Evolutionary conservation across 345 rosid genomes (phyloP), one percentile per base, ranked within the genome.

Genomic region (Hypericum androsaemum): DNA sequence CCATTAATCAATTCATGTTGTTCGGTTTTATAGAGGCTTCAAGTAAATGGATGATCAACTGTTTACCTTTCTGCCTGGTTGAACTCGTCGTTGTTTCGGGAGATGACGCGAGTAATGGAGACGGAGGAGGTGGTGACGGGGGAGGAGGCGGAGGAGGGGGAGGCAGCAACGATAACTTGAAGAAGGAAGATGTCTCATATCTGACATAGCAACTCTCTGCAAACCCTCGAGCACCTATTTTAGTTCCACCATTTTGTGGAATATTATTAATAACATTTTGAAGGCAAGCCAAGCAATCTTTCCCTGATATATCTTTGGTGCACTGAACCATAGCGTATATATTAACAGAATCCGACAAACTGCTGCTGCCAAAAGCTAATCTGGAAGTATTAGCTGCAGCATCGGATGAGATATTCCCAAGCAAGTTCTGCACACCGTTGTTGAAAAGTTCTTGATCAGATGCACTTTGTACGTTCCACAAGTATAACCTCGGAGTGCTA

Each of bases 301-400:
- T 42, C 17, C 36, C 65, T 10, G 41, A 15, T 8, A 74, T 39
- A 37, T 67, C 67, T 60, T 57, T 53, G n/a, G 60, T 76, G 58
- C 82, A 74, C 61, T 71, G 77, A 12, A 53, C 65, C 72, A 76
- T 51, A n/a, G 65, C 79, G 48, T 59, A 50, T 39, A 72, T 61
- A 10, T 40, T 11, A 14, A 2, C 6, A 14, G 7, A 57, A 48
- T 42, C 22, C 6, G 54, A 42, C 50, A 54, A 66, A 39, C 39
- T 47, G 7, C 13, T 36, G 39, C 56, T 64, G 16, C 66, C 63
- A 0, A 6, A n/a, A 11, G 65, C 64, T 16, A 69, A 52, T 62
- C 59, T 72, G 0, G 64, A 44, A 64, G 66, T n/a, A 41, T 43
- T 63, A 5, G 44, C 46, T 36, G 72, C 60, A 42, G 72, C 75